Conservation (phyloP, 2,329 filamentous ascomycete species). For the Ciborinia camelliae region DNA sequence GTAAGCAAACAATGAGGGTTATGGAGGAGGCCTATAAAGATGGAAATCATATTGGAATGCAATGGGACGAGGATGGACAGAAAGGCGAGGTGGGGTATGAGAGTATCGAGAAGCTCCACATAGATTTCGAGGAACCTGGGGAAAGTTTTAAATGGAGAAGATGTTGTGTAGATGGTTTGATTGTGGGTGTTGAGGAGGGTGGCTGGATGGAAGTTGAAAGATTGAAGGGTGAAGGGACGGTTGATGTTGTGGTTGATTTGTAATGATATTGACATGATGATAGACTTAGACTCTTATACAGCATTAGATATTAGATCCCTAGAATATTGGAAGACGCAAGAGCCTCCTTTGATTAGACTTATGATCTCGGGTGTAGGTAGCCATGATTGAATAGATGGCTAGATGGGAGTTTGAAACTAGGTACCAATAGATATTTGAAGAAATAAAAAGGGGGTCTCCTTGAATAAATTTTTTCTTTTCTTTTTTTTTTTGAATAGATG, state of each 20-base stretch:
- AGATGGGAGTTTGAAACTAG: too few species aligned
- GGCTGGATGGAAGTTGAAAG: conserved; percentile 68
- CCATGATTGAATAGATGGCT: too few species aligned
- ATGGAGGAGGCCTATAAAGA: conserved; percentile 64
- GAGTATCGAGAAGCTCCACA: conserved; percentile 61
- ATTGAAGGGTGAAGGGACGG: conserved; percentile 39
- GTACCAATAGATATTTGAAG: too few species aligned
- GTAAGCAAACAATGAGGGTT: conserved; percentile 68
- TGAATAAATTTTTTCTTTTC: too few species aligned
- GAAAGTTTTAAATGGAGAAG: conserved; percentile 70
- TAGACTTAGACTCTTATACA: not conserved
- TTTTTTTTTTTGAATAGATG: too few species aligned
- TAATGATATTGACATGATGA: not conserved
- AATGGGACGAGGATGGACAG: conserved; percentile 11
- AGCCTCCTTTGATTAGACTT: too few species aligned
- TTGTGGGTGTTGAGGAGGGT: conserved; percentile 66
- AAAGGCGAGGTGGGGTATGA: conserved; percentile 64
- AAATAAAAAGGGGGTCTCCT: too few species aligned
- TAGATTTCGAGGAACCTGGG: conserved; percentile 67
- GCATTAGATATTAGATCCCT: not conserved
- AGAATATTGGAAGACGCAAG: not conserved
- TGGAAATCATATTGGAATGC: conserved; percentile 53
- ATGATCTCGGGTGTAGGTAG: too few species aligned
- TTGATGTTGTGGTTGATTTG: conserved; percentile 32
- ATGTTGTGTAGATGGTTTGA: conserved; percentile 88